These are phyloP conservation scores for Cordyceps pruinosa DNA, from an alignment of 2,329 filamentous ascomycete species.

Conservation along the genomic window DNA sequence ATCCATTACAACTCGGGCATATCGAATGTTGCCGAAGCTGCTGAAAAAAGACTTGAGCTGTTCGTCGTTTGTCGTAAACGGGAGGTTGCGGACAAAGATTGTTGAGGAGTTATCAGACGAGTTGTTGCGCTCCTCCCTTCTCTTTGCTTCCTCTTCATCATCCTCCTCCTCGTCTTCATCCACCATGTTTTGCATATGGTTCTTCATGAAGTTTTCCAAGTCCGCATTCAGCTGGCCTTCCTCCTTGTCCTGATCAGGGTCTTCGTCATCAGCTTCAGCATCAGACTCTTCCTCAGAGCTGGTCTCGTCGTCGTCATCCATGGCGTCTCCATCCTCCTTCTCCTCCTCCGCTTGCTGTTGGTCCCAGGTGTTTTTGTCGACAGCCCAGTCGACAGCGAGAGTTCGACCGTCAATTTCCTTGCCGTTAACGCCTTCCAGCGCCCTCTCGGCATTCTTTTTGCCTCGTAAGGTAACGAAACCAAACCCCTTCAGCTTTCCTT, in stretches of 20 bases:
- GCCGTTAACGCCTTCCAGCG: conserved; percentile 78
- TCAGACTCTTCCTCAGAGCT: conserved; percentile 22
- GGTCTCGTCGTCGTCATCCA: conserved; percentile 22
- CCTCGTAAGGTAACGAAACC: conserved; percentile 87
- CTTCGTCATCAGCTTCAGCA: conserved; percentile 21
- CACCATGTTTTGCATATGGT: conserved; percentile 49
- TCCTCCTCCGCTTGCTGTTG: conserved; percentile 43
- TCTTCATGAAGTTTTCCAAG: conserved; percentile 51
- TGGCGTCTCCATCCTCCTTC: conserved; percentile 21
- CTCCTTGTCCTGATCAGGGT: conserved; percentile 28
- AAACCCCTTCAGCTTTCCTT: conserved; percentile 74
- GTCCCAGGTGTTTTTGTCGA: conserved; percentile 84
- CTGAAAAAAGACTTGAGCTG: conserved; percentile 77
- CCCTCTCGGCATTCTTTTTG: conserved; percentile 84
- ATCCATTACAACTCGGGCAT: conserved; percentile 87
- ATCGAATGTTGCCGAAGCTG: conserved; percentile 82
- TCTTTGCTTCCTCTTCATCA: conserved; percentile 34
- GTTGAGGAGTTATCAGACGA: conserved; percentile 64
- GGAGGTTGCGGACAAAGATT: conserved; percentile 88
- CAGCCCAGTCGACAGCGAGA: conserved; percentile 92
- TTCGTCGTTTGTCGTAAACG: conserved; percentile 80
- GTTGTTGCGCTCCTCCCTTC: conserved; percentile 5
- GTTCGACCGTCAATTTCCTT: conserved; percentile 82
- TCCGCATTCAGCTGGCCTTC: conserved; percentile 38
- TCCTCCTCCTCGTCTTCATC: conserved; percentile 48